phyloP scores from a whole-genome alignment of 2,329 filamentous ascomycete species.

The Colletotrichum magnum region DNA sequence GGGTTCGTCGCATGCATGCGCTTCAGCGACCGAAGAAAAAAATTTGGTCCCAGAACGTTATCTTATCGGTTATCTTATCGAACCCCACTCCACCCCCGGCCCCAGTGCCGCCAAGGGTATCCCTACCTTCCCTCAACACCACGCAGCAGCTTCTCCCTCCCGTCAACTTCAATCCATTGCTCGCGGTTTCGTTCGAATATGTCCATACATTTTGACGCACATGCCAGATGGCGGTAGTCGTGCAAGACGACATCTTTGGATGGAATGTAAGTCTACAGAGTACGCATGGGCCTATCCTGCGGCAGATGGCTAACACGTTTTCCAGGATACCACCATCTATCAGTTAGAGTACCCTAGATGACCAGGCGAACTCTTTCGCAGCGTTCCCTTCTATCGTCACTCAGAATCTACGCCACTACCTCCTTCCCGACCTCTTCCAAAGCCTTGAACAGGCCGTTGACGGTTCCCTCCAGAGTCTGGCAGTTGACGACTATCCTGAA shows the following conservation, averaged over 20 bases:
- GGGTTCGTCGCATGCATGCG: slow-evolving; percentile 6
- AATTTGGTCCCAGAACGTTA: slow-evolving; percentile 29
- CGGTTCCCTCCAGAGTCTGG: slow-evolving; percentile 66
- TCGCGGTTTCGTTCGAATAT: too few species aligned
- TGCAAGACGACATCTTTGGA: too few species aligned
- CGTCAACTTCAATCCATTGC: not conserved
- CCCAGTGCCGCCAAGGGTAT: not conserved
- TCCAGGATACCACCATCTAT: too few species aligned
- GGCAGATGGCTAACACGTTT: too few species aligned
- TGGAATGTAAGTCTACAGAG: too few species aligned
- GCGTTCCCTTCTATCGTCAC: not conserved
- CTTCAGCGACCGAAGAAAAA: slow-evolving; percentile 19
- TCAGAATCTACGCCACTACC: slow-evolving; percentile 25
- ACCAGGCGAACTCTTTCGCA: not conserved
- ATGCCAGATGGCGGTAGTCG: too few species aligned
- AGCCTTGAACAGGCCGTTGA: slow-evolving; percentile 67
- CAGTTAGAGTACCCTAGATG: too few species aligned
- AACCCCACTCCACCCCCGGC: not conserved
- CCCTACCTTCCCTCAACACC: not conserved
- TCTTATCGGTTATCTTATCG: slow-evolving; percentile 45
- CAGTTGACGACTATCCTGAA: slow-evolving; percentile 73
- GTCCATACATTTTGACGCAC: too few species aligned
- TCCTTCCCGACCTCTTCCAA: slow-evolving; percentile 62
- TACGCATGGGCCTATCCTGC: too few species aligned
- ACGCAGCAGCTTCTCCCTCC: not conserved